Base-by-base conservation (phyloP, 495 filamentous ascomycete genomes). In the Aspergillus cristatus region DNA sequence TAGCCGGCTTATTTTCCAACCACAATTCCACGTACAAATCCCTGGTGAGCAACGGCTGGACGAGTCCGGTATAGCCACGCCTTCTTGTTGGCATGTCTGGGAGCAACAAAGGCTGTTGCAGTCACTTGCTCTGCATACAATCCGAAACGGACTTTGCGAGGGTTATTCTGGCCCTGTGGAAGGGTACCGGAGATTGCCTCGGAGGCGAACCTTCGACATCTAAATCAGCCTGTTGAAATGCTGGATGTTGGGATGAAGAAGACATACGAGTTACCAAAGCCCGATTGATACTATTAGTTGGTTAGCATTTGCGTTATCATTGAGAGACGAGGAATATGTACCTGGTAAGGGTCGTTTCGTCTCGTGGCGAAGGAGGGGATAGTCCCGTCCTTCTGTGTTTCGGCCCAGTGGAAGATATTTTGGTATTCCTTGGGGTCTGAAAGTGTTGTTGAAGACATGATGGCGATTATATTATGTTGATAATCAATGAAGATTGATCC, bases 391-490 rank as follows among this genome's bases (percentile, higher is more conserved):
- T 73, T 67, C 37, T 75, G 71, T 2, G 70, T 74, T 50, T 74
- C 70, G 8, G 69, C 70, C 71, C 71, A 73, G 48, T 74, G 70
- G 61, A 75, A 73, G 36, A 75, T 71, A 34, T 71, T 64, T 45
- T 74, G 70, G 49, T 73, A 75, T 38, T 74, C 70, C 45, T 53
- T 45, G 35, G 55, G 59, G 37, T 62, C 52, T 3, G 55, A 36
- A 8, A 57, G 39, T 2, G 47, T 42, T 38, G 48, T 51, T 5
- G 56, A 55, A 41, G 48, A 43, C 55, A 63, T 65, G 22, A 8
- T 51, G 38, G 24, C 35, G 20, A n/a, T n/a, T n/a, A n/a, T 24
- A 24, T 24, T 24, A 24, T 24, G 4, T 8, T n/a, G n/a, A n/a
- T n/a, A n/a, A n/a, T n/a, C n/a, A 11, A 6, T 13, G 28, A 16